Percentiles rank a stretch among this genome's conserved stretches.
These are phyloP conservation scores for Microstegium vimineum DNA, from an alignment of 176 grass and related monocot genomes.

Conservation along the genomic window DNA sequence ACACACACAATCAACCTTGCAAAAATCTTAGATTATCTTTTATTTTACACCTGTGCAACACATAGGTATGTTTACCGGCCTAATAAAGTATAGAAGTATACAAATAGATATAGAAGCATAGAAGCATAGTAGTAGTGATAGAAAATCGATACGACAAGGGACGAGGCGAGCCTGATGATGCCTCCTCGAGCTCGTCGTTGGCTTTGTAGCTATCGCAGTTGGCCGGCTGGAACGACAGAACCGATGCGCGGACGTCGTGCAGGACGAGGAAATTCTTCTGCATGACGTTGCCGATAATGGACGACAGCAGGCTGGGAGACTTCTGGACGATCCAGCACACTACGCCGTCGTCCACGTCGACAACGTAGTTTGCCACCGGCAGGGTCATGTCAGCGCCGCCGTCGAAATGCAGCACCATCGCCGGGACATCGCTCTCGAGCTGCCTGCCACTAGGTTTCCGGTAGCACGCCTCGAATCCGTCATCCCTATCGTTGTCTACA, in stretches of 20 bases:
- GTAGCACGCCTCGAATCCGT: not conserved
- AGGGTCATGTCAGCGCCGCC: not conserved
- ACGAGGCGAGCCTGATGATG: no score
- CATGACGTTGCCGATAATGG: not conserved
- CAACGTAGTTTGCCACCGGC: not conserved
- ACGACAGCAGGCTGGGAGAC: not conserved
- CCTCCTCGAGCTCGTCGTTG: no score
- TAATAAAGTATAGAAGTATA: no score
- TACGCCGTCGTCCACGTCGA: not conserved
- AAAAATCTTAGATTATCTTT: no score
- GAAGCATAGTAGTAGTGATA: no score
- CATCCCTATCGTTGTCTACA: accelerated
- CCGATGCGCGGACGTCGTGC: not conserved
- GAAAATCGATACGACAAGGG: no score
- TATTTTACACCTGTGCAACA: no score
- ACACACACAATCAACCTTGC: no score
- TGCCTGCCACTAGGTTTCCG: accelerated
- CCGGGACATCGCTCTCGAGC: not conserved
- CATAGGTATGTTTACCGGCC: no score
- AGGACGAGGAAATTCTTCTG: not conserved
- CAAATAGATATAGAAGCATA: no score
- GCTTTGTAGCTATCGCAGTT: no score
- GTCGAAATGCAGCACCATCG: not conserved
- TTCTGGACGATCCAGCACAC: not conserved
- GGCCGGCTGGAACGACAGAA: not conserved